These are phyloP conservation scores for Leptographium flavum DNA, from an alignment of 2,329 filamentous ascomycete genomes.

Conservation along the genomic window DNA sequence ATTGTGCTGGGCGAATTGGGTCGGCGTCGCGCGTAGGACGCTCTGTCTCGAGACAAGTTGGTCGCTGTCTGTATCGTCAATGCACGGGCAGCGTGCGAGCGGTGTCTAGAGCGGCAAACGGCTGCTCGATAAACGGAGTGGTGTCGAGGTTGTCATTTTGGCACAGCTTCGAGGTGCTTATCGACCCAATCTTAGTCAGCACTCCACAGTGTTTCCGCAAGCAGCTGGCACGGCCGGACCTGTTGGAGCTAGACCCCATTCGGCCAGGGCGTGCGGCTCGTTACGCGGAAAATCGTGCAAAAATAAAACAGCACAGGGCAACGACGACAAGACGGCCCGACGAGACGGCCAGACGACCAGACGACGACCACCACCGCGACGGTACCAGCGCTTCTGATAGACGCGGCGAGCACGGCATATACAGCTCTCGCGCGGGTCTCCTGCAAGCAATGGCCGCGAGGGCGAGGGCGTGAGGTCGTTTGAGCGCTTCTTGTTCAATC, in stretches of 20 bases:
- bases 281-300: neutral
- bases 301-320: neutral
- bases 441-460: constrained; percentile 9
- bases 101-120: neutral
- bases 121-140: neutral
- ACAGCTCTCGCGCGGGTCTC: neutral
- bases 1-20: neutral
- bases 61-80: neutral
- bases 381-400: neutral
- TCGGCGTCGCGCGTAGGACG: too few relatives aligned
- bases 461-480: constrained; percentile 10
- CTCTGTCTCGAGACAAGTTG: neutral
- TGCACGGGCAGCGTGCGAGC: neutral
- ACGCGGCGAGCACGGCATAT: neutral
- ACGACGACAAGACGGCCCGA: neutral
- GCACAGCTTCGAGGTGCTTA: too few relatives aligned
- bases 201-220: too few relatives aligned
- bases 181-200: neutral
- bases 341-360: neutral
- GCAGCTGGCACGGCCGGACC: neutral
- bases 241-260: neutral
- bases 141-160: neutral
- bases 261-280: neutral
- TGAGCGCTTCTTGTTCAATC: neutral
- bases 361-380: neutral